phyloP scores from a whole-genome alignment of 305 asterid species.

The Fraxinus baroniana region DNA sequence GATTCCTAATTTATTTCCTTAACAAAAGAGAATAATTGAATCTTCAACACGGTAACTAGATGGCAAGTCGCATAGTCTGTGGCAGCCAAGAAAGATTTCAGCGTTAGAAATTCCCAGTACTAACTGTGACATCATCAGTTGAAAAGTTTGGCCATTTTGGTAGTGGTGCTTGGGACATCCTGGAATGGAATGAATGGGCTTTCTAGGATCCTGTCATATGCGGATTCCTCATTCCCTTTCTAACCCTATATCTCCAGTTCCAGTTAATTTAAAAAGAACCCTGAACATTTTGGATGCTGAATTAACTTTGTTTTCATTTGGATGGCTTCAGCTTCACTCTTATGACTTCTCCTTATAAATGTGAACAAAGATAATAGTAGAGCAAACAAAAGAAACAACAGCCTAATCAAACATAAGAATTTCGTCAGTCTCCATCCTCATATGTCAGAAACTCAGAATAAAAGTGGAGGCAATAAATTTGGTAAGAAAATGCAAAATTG shows the following conservation, averaged over 20 bases:
- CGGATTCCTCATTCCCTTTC: not conserved
- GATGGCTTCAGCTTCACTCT: not conserved
- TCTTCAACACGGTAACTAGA: too few relatives aligned
- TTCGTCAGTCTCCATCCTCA: too few relatives aligned
- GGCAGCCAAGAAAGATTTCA: not conserved
- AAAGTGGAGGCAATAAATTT: not conserved
- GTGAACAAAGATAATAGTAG: not conserved
- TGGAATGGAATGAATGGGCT: not conserved
- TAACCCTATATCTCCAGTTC: not conserved
- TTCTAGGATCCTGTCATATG: not conserved
- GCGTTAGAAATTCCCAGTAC: not conserved
- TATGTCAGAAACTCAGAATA: not conserved
- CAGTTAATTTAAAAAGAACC: not conserved
- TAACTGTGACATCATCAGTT: not conserved
- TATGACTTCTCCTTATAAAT: not conserved
- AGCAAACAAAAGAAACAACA: not conserved
- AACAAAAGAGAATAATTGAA: too few relatives aligned
- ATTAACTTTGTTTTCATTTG: not conserved
- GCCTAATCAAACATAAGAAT: not conserved
- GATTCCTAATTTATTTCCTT: too few relatives aligned
- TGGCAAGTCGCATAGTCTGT: not conserved
- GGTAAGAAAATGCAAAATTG: slow-evolving; percentile 17
- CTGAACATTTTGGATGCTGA: not conserved
- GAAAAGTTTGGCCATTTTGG: not conserved
- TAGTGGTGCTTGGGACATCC: not conserved